phyloP scores from a whole-genome alignment of 352 stramenopile genomes.

The Globisporangium nagaii region DNA sequence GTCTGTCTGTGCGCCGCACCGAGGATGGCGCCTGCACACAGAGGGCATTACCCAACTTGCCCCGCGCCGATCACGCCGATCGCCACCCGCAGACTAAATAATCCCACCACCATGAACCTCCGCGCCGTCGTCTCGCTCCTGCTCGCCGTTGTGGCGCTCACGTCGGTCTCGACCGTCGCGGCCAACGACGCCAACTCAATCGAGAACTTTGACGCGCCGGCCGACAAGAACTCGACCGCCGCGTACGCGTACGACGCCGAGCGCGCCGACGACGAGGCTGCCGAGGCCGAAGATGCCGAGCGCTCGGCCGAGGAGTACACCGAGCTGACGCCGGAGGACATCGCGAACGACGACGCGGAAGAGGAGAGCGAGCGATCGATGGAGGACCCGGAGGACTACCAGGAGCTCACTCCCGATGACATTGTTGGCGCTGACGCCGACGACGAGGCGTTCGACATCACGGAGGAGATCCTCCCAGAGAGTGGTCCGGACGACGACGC shows the following conservation, averaged over 20 bases:
- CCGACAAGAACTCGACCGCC: slow-evolving; percentile 8
- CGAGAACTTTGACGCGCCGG: background rate
- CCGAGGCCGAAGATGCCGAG: background rate
- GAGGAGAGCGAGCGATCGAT: background rate
- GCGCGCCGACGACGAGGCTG: too few species aligned
- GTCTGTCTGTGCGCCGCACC: background rate
- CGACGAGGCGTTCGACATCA: background rate
- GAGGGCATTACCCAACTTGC: slow-evolving; percentile 2
- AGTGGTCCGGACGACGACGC: background rate
- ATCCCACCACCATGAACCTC: slow-evolving; percentile 1
- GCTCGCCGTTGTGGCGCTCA: slow-evolving; percentile 4
- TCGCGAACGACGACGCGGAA: background rate
- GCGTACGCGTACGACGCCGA: too few species aligned
- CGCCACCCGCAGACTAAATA: background rate
- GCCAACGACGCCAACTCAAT: slow-evolving; percentile 1
- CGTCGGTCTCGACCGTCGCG: slow-evolving; percentile 7
- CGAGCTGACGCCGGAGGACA: background rate
- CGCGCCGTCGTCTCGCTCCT: slow-evolving; percentile 9
- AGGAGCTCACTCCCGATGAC: background rate
- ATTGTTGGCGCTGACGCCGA: background rate
- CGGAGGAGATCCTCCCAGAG: slow-evolving; percentile 7
- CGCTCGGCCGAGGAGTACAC: too few species aligned
- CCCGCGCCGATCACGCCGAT: background rate
- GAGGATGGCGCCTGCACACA: background rate
- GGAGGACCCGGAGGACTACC: background rate